Base-by-base conservation (phyloP, 768 basidiomycete genomes). In the Coprinopsis strossmayeri region DNA sequence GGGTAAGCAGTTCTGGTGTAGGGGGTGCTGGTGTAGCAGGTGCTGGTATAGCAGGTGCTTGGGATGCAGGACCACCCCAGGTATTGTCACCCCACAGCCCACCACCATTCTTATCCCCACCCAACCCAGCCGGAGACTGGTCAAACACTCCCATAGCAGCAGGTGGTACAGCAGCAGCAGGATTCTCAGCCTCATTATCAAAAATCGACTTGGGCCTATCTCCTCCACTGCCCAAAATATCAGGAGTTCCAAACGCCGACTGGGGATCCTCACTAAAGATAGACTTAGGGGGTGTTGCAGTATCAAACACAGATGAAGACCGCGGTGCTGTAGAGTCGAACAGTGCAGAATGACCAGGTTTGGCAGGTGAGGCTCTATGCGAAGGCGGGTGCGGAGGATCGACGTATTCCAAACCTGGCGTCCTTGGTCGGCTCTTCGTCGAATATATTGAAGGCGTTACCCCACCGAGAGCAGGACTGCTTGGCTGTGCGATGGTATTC, bases 211-310 rank as follows among this genome's bases (percentile, higher is more conserved):
- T 53, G 15, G 60, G 56, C 24, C 54, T 49, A 28, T 55, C 57
- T 2, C 53, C 42, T n/a, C n/a, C n/a, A n/a, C n/a, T n/a, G n/a
- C 55, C 57, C 13, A 23, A 32, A 49, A 56, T 52, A 58, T 54
- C n/a, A 52, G 53, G 24, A 38, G 49, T 40, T 55, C 57, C 34
- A 55, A 50, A 34, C 47, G 46, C 53, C 10, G 57, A 59, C 35
- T 59, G 58, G 1, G 57, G 60, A 34, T 52, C 53, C 23, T 59
- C 61, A 21, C 59, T 52, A 37, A 60, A 59, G 9, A 60, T 57
- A 32, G 61, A 59, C 1, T 51, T 50, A 20, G 28, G 34, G 1
- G 48, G 24, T 11, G 45, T 34, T 28, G 25, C 26, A 20, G 37
- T 10, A 27, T 42, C 48, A 35, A 43, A 50, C 20, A 47, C 17